Evolutionary conservation across 2,329 filamentous ascomycete species (phyloP).

Genomic region (Botrytis galanthina): DNA sequence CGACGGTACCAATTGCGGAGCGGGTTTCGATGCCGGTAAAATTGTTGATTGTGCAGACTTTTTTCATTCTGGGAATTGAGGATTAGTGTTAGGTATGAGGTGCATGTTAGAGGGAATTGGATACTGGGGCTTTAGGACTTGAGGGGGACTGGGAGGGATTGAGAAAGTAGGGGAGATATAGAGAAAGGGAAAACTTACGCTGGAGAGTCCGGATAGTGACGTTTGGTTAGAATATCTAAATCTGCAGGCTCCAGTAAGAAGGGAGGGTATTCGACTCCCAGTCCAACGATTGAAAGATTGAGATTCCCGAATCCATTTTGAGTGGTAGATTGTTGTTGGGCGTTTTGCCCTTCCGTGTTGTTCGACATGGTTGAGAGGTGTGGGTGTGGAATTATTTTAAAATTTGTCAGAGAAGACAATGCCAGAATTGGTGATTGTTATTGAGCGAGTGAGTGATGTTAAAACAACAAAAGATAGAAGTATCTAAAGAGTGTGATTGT

Average conservation of each 20-base stretch:
- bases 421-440: background rate
- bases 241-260: slow-evolving; percentile 50
- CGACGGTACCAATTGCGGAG: slow-evolving; percentile 59
- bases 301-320: slow-evolving; percentile 45
- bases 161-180: background rate
- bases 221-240: slow-evolving; percentile 52
- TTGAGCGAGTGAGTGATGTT: background rate
- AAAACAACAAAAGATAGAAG: background rate
- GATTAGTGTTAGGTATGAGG: background rate
- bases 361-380: slow-evolving; percentile 3
- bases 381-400: background rate
- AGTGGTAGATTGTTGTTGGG: background rate
- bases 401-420: background rate
- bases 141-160: background rate
- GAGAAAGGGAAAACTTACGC: slow-evolving; percentile 47
- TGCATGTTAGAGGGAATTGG: background rate
- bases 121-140: accelerated
- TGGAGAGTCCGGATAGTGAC: slow-evolving; percentile 58
- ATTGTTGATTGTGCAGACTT: slow-evolving; percentile 61
- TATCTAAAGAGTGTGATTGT: background rate
- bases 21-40: slow-evolving; percentile 64
- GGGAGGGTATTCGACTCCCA: slow-evolving; percentile 60
- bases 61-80: slow-evolving; percentile 52
- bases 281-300: slow-evolving; percentile 58
- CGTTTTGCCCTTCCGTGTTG: background rate